These are phyloP conservation scores for Prototheca stagnorum DNA, from an alignment of 163 green algal genomes.

Conservation along the genomic window DNA sequence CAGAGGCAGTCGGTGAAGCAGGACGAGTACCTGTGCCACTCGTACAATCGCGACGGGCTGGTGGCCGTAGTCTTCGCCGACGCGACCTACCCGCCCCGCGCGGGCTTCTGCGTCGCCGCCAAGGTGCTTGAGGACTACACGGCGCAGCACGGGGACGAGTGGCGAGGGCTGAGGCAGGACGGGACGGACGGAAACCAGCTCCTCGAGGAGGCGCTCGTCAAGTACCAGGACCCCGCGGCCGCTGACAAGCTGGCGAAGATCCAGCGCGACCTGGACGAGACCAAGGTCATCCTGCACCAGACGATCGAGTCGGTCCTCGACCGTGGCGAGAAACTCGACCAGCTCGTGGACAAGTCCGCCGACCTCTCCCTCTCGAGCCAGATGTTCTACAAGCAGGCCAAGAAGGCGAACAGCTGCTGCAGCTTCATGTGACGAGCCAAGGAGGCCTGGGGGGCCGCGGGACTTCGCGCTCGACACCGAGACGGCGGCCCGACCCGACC, in stretches of 20 bases:
- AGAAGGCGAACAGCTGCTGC: conserved; percentile 70
- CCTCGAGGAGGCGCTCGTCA: conserved; percentile 58
- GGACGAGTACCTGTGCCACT: conserved; percentile 90
- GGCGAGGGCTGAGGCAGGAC: conserved; percentile 51
- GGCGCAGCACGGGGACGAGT: conserved; percentile 31
- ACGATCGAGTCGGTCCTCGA: conserved; percentile 96
- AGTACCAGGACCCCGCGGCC: conserved; percentile 92
- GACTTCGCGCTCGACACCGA: neutral
- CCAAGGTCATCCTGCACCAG: conserved; percentile 68
- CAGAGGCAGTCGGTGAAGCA: conserved; percentile 34
- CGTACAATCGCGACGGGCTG: conserved; percentile 73
- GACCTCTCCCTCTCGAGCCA: conserved; percentile 92
- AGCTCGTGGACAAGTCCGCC: conserved; percentile 85
- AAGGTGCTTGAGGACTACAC: conserved; percentile 73
- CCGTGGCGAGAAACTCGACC: conserved; percentile 92
- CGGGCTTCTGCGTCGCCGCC: conserved; percentile 86
- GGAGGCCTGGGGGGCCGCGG: neutral
- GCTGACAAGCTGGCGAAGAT: conserved; percentile 97
- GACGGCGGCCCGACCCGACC: no score
- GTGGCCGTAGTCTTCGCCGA: conserved; percentile 81
- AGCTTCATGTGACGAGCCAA: conserved; percentile 45
- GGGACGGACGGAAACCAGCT: conserved; percentile 27
- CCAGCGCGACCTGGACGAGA: conserved; percentile 93
- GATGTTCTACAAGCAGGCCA: conserved; percentile 90
- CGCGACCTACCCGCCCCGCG: conserved; percentile 74